A percentile compares a stretch with the other conserved stretches of the same genome.
Conservation (phyloP, 2,329 filamentous ascomycete genomes). For the Pseudocercospora cruenta region DNA sequence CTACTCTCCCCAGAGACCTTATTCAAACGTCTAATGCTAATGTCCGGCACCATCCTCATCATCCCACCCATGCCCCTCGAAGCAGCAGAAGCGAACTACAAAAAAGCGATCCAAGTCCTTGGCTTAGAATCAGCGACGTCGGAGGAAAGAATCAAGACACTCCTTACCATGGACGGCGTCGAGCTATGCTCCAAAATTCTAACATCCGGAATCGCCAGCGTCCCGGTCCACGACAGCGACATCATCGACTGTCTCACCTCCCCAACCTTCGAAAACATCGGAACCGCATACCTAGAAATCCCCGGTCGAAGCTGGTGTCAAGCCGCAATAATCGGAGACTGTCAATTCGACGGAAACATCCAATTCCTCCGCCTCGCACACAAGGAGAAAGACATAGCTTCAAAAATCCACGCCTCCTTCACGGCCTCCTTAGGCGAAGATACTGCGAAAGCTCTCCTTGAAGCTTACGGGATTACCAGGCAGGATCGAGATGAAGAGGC, state of each 20-base stretch:
- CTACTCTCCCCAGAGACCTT: slow-evolving; percentile 43
- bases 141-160: slow-evolving; percentile 47
- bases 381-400: slow-evolving; percentile 36
- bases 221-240: slow-evolving; percentile 50
- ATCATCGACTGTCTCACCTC: slow-evolving; percentile 36
- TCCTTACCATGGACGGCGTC: slow-evolving; percentile 46
- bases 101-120: slow-evolving; percentile 45
- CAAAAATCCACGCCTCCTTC: slow-evolving; percentile 41
- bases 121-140: slow-evolving; percentile 43
- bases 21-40: slow-evolving; percentile 47
- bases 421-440: slow-evolving; percentile 37
- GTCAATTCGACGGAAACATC: slow-evolving; percentile 47
- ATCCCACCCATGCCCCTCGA: slow-evolving; percentile 44
- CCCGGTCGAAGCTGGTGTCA: slow-evolving; percentile 52
- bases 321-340: slow-evolving; percentile 54
- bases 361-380: slow-evolving; percentile 24
- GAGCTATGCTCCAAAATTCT: slow-evolving; percentile 49
- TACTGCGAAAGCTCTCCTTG: slow-evolving; percentile 37
- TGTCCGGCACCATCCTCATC: slow-evolving; percentile 50
- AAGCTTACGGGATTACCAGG: slow-evolving; percentile 46
- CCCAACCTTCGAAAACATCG: slow-evolving; percentile 24
- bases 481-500: slow-evolving; percentile 49
- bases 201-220: slow-evolving; percentile 35
- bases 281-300: slow-evolving; percentile 38
- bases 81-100: slow-evolving; percentile 49